Conservation (phyloP, 1,284 basidiomycete genomes). For the Xerocomus minutiporus region DNA sequence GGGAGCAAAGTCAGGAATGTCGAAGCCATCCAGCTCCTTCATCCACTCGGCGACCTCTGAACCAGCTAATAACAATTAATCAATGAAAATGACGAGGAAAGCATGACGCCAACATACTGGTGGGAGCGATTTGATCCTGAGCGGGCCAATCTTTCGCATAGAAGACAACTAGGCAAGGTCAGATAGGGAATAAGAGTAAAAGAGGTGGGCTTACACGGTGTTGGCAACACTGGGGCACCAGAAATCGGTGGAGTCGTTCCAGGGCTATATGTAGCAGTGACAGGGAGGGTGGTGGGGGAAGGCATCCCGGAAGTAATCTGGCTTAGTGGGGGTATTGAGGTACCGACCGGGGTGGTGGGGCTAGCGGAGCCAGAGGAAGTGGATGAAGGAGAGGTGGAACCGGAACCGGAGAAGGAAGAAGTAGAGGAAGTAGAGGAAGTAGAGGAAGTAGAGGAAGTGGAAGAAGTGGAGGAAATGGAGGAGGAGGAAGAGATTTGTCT, state of each 20-base stretch:
- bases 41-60: slow-evolving; percentile 69
- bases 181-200: background rate
- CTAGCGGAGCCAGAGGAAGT: slow-evolving; percentile 18
- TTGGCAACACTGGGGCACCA: slow-evolving; percentile 63
- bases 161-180: slow-evolving; percentile 45
- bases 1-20: slow-evolving; percentile 61
- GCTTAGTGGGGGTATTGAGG: slow-evolving; percentile 50
- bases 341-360: slow-evolving; percentile 30
- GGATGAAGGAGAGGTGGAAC: slow-evolving; percentile 15
- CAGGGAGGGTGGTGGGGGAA: slow-evolving; percentile 46
- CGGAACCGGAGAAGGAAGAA: background rate
- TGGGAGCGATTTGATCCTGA: slow-evolving; percentile 66
- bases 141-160: slow-evolving; percentile 54
- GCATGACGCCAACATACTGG: slow-evolving; percentile 38
- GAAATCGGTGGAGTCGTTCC: slow-evolving; percentile 59
- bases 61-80: slow-evolving; percentile 40
- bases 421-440: slow-evolving; percentile 14
- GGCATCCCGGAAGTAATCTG: slow-evolving; percentile 68
- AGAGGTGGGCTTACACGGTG: slow-evolving; percentile 45
- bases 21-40: slow-evolving; percentile 65
- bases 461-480: slow-evolving; percentile 9
- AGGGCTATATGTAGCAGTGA: slow-evolving; percentile 49
- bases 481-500: slow-evolving; percentile 21
- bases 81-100: background rate
- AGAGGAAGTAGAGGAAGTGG: slow-evolving; percentile 22